phyloP scores from a whole-genome alignment of 495 filamentous ascomycete genomes.

The Paragyromitra xinjiangensis region DNA sequence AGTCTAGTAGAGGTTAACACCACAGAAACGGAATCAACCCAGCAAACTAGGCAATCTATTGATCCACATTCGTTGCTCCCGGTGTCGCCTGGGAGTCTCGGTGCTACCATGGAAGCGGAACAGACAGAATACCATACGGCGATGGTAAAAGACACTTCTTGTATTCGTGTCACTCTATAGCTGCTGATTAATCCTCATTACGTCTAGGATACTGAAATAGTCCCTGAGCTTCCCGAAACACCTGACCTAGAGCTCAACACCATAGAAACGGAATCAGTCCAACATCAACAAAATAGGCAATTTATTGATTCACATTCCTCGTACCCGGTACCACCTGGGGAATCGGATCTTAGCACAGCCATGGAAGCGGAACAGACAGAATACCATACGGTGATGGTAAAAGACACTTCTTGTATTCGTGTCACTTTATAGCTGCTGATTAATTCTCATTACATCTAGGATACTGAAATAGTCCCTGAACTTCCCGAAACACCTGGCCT shows the following conservation, averaged over 20 bases:
- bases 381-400: neutral
- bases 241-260: too few relatives aligned
- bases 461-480: neutral
- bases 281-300: neutral
- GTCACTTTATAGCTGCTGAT: neutral
- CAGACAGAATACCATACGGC: too few relatives aligned
- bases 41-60: too few relatives aligned
- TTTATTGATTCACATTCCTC: neutral
- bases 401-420: neutral
- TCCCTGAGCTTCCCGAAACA: neutral
- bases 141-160: too few relatives aligned
- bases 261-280: neutral
- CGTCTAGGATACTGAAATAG: neutral
- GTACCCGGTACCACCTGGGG: neutral
- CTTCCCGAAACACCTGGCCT: neutral
- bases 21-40: too few relatives aligned
- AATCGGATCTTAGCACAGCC: neutral
- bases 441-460: neutral
- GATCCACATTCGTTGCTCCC: too few relatives aligned
- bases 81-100: too few relatives aligned
- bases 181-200: neutral
- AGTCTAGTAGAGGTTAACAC: too few relatives aligned
- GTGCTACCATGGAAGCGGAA: too few relatives aligned
- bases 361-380: neutral
- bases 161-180: too few relatives aligned